A percentile compares a stretch with the other conserved stretches of the same genome.
Evolutionary conservation across 345 rosid genomes (phyloP).

Genomic region (Aegle marmelos): DNA sequence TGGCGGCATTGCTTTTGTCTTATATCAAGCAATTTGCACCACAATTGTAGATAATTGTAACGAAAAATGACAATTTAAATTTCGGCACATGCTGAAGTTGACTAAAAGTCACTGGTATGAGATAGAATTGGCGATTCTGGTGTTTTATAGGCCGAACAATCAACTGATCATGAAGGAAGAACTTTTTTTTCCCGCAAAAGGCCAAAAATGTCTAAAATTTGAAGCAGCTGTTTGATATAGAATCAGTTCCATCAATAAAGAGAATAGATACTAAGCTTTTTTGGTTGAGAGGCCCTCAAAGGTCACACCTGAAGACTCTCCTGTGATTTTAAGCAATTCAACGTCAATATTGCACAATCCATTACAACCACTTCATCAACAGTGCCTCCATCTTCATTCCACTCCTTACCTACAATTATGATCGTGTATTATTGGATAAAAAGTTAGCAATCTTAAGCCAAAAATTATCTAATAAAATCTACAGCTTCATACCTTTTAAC

Average conservation of each 20-base stretch:
- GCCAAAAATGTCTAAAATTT: not conserved
- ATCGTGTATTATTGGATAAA: not conserved
- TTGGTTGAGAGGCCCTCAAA: not conserved
- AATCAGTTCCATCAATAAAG: not conserved
- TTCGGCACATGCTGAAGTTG: not conserved
- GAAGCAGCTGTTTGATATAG: too few relatives aligned
- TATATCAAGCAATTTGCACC: not conserved
- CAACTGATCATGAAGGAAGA: not conserved
- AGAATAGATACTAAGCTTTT: not conserved
- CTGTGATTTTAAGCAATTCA: not conserved
- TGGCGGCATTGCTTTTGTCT: not conserved
- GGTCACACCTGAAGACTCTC: not conserved
- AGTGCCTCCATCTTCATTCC: not conserved
- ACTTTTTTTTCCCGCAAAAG: not conserved
- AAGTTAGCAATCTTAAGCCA: not conserved
- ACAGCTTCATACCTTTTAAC: not conserved
- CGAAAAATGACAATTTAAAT: too few relatives aligned
- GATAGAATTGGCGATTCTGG: not conserved
- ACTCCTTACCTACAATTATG: not conserved
- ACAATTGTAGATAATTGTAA: not conserved
- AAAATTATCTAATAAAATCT: not conserved
- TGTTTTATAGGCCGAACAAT: not conserved
- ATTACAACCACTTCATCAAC: not conserved
- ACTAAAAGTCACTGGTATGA: not conserved
- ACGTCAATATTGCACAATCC: not conserved